Percentiles rank a stretch among this genome's conserved stretches.
phyloP scores from a whole-genome alignment of 495 filamentous ascomycete genomes.

The Cryomyces minteri region DNA sequence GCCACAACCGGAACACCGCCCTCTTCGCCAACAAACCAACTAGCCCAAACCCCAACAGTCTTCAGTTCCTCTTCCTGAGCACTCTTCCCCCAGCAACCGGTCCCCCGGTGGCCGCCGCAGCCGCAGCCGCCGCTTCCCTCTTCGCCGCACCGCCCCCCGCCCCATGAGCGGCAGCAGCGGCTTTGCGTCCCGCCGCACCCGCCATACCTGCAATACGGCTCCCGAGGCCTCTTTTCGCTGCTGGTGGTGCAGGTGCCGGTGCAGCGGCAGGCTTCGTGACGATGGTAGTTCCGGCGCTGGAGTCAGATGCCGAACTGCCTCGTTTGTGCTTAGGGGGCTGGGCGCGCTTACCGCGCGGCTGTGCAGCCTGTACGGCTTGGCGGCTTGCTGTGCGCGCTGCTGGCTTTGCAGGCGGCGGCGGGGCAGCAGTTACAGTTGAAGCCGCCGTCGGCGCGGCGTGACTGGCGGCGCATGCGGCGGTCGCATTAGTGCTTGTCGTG shows the following conservation, averaged over 20 bases:
- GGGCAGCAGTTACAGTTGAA: not conserved
- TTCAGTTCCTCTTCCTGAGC: not conserved
- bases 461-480: not conserved
- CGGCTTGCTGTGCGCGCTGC: conserved; percentile 2
- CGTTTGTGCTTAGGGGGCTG: no score
- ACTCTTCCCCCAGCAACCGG: not conserved
- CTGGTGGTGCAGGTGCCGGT: not conserved
- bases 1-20: no score
- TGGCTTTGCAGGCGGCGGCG: not conserved
- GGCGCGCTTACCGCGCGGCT: not conserved
- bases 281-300: conserved; percentile 13
- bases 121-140: not conserved
- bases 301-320: conserved; percentile 2
- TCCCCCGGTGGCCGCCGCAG: not conserved
- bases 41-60: no score
- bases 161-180: not conserved
- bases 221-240: not conserved
- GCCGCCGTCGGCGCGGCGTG: not conserved
- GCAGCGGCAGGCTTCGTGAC: conserved; percentile 4
- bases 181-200: not conserved
- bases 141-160: not conserved
- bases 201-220: not conserved
- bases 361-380: not conserved
- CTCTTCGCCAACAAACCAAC: no score
- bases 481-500: not conserved